Conservation (phyloP, 2,329 filamentous ascomycete species). For the Cladosporium austrohemisphaericum region DNA sequence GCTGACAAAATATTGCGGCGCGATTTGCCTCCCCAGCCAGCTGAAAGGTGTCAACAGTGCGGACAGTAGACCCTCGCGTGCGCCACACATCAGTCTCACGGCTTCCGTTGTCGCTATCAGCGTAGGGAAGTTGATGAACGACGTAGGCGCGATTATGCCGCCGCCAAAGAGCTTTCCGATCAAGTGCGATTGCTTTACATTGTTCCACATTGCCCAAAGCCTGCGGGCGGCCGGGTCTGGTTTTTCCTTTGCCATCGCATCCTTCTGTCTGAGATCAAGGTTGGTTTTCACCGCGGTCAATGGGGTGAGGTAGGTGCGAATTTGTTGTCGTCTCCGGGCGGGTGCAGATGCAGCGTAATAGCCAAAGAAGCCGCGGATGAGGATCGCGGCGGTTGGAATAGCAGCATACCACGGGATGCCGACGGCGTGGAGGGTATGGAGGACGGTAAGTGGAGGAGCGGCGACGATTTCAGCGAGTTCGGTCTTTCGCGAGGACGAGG, state of each 20-base stretch:
- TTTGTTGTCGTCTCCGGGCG: conserved; percentile 19
- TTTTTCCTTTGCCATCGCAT: neutral
- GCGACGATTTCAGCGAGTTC: conserved; percentile 16
- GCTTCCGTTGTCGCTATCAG: conserved; percentile 28
- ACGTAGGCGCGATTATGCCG: conserved; percentile 7
- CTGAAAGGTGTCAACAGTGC: conserved; percentile 20
- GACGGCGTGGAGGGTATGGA: conserved; percentile 27
- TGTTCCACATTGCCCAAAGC: too few relatives aligned
- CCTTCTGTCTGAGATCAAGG: neutral
- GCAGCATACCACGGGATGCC: conserved; percentile 33
- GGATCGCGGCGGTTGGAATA: conserved; percentile 28
- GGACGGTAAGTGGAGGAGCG: conserved; percentile 18
- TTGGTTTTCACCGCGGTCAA: conserved; percentile 12
- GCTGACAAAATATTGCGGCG: neutral
- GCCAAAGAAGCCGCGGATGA: conserved; percentile 28
- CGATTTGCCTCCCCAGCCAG: neutral
- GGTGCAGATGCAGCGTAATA: conserved; percentile 26
- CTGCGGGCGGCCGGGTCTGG: neutral
- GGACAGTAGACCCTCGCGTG: conserved; percentile 25
- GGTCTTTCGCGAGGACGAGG: conserved; percentile 18
- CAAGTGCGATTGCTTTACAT: conserved; percentile 1
- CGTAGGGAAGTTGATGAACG: conserved; percentile 23
- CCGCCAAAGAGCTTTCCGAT: conserved; percentile 20
- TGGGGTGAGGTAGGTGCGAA: conserved; percentile 21
- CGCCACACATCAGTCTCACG: conserved; percentile 27